Percentiles rank a stretch among this genome's conserved stretches.
Conservation (phyloP, 2,329 filamentous ascomycete species). For the Fusarium sarcochroum region DNA sequence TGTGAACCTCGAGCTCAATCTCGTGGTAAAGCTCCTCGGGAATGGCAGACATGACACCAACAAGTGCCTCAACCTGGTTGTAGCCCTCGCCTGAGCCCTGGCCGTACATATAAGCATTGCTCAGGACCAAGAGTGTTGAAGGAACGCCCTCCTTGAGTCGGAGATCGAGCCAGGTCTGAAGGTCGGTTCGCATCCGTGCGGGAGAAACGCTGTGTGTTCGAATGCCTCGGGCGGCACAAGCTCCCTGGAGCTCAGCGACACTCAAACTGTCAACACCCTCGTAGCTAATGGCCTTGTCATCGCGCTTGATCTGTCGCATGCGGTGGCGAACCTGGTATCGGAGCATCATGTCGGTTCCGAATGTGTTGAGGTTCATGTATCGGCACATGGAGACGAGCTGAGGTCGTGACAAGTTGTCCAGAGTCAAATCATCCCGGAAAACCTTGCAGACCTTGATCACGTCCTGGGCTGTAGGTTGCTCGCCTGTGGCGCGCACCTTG, state of each 20-base stretch:
- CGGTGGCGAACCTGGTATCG: constrained; percentile 97
- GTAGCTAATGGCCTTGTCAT: constrained; percentile 93
- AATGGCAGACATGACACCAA: constrained; percentile 92
- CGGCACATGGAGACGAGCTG: constrained; percentile 98
- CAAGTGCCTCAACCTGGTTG: constrained; percentile 92
- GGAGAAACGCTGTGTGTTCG: constrained; percentile 94
- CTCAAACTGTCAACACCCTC: constrained; percentile 94
- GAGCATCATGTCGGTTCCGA: constrained; percentile 97
- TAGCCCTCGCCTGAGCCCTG: constrained; percentile 90
- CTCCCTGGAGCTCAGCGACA: constrained; percentile 92
- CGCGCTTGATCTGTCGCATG: constrained; percentile 99
- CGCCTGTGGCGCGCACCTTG: constrained; percentile 92
- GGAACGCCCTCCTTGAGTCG: constrained; percentile 95
- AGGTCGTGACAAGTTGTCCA: constrained; percentile 96
- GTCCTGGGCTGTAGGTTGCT: constrained; percentile 88
- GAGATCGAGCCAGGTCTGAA: constrained; percentile 94
- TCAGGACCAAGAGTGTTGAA: constrained; percentile 93
- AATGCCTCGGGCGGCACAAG: constrained; percentile 91
- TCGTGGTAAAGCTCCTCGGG: constrained; percentile 99
- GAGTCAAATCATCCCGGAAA: constrained; percentile 96
- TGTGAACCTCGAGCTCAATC: constrained; percentile 98
- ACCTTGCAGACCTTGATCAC: constrained; percentile 99
- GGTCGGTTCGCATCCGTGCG: constrained; percentile 86
- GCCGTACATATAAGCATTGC: constrained; percentile 97
- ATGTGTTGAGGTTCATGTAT: constrained; percentile 98